Base-by-base conservation (phyloP, 768 basidiomycete species). In the Boletus barrowsii region DNA sequence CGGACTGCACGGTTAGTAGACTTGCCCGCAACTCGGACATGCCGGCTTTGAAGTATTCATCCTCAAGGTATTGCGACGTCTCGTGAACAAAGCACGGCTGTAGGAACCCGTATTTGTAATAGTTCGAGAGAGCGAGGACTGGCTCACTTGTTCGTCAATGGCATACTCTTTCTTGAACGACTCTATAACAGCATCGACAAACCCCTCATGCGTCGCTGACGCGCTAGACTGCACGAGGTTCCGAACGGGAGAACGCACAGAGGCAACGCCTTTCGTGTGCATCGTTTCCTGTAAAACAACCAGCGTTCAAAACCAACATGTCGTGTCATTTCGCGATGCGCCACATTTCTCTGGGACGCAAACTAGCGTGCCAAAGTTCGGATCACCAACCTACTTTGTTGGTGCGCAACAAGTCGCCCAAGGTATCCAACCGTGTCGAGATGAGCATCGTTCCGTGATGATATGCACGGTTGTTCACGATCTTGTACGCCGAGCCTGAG, bases 391-490 rank as follows among this genome's bases (percentile, higher is more conserved):
- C 50, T 55, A 89, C 91, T 74, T 89, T 88, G 50, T 80, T 73
- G 0, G 79, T 76, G 13, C 76, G 82, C 46, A 98, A 75, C 10
- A 93, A 71, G 56, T 88, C 82, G 0, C 90, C 88, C 9, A 99
- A 74, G 7, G 81, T 78, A 33, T 80, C 75, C 29, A 98, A 78
- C 43, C 79, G 73, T 4, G 93, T 93, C 9, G 90, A 87, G 20
- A 98, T 88, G 26, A 99, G 82, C 97, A 99, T 99, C 15, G 97
- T 99, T 0, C 97, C 97, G 62, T 99, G 97, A 62, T 98, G 96
- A 72, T 98, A 98, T 8, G 94, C 93, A 29, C 97, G 79, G 49
- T 84, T 83, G 61, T 84, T 89, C 42, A 88, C 87, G 51, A 99
- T 90, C 73, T 97, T 98, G 75, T 97, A 99, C 11, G 97, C 97